These are phyloP conservation scores for Botrytis byssoidea DNA, from an alignment of 2,329 filamentous ascomycete genomes.

Conservation along the genomic window DNA sequence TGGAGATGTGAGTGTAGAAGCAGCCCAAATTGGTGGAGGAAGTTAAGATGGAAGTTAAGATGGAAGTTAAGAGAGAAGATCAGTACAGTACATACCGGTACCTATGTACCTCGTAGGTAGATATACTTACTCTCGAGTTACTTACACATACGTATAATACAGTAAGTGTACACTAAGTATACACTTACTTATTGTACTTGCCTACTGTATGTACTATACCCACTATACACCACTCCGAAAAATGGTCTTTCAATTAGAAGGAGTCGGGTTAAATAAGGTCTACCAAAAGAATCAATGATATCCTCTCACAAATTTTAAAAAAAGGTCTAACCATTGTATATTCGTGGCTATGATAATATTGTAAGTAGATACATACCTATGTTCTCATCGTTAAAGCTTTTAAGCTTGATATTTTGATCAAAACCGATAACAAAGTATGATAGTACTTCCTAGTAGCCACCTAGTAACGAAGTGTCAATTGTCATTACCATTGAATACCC, in stretches of 20 bases:
- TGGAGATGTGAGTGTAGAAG: not conserved
- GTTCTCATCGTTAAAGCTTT: not conserved
- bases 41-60: not conserved
- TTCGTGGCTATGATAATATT: not conserved
- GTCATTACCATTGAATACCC: not conserved
- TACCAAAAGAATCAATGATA: slow-evolving; percentile 1
- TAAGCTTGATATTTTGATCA: not conserved
- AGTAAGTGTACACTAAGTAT: no score
- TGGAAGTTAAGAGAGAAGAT: not conserved
- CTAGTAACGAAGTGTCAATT: not conserved
- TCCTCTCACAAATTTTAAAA: not conserved
- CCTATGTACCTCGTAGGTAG: no score
- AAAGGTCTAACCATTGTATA: not conserved
- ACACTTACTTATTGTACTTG: no score
- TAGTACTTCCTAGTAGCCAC: no score
- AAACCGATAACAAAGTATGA: not conserved
- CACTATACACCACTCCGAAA: no score
- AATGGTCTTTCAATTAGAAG: not conserved
- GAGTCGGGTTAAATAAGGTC: not conserved
- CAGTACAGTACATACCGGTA: not conserved
- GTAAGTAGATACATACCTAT: not conserved
- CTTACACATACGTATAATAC: no score
- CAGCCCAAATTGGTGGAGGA: not conserved
- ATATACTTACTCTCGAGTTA: no score
- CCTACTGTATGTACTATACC: no score